Evolutionary conservation across 305 asterid species (phyloP).

Genomic region (Fraxinus dipetala): DNA sequence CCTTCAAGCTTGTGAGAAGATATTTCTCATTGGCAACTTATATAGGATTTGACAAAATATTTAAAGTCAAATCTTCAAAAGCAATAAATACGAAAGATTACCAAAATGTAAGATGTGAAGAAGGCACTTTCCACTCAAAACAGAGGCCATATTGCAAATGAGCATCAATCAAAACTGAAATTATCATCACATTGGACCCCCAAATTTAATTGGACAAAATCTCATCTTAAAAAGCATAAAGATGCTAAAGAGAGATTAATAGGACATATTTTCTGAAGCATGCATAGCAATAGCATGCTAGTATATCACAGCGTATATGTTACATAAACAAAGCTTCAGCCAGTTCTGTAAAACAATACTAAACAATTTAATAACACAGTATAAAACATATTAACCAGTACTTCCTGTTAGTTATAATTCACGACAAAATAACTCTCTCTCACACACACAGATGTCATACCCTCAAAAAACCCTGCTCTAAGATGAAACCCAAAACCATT

Average conservation of each 20-base stretch:
- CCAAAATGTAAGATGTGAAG: neutral
- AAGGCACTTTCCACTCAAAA: neutral
- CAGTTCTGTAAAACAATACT: neutral
- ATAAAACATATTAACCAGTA: slow-evolving; percentile 3
- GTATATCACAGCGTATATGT: neutral
- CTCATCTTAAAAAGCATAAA: neutral
- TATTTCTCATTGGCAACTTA: neutral
- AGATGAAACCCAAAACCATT: slow-evolving; percentile 86
- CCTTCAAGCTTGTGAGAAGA: neutral
- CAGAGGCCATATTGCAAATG: neutral
- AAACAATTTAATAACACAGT: neutral
- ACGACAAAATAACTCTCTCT: slow-evolving; percentile 1
- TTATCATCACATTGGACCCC: neutral
- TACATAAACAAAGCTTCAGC: neutral
- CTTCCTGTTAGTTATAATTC: neutral
- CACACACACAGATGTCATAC: slow-evolving; percentile 36
- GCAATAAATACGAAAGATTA: neutral
- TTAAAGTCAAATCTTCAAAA: neutral
- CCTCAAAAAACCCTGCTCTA: slow-evolving; percentile 92
- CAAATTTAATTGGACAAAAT: neutral
- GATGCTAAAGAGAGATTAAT: neutral
- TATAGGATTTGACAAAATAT: neutral
- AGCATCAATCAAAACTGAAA: neutral
- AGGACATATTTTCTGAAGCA: slow-evolving; percentile 8
- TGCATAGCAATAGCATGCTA: neutral